These are phyloP conservation scores for Leptomonas pyrrhocoris DNA, from an alignment of 208 protist species.

Conservation along the genomic window DNA sequence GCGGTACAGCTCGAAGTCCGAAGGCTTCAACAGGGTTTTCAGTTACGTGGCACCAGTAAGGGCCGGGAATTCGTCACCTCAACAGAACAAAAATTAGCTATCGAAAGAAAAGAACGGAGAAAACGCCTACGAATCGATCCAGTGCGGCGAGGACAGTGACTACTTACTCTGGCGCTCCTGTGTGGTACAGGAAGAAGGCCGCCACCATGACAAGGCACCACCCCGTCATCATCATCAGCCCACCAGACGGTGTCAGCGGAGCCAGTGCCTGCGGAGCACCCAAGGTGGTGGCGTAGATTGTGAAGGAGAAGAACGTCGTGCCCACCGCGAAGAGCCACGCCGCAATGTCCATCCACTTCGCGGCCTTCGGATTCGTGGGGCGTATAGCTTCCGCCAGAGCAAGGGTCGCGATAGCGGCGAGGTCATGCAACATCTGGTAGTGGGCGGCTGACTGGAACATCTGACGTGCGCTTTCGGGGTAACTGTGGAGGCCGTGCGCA, in stretches of 20 bases:
- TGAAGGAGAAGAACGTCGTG: constrained; percentile 35
- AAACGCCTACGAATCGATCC: not conserved
- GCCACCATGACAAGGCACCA: constrained; percentile 19
- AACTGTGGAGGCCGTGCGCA: constrained; percentile 24
- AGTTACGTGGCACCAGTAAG: no score
- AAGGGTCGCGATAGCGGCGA: constrained; percentile 22
- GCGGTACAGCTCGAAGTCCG: no score
- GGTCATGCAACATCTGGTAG: constrained; percentile 40
- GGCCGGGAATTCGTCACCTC: no score
- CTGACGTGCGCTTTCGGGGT: not conserved
- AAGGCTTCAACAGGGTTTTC: no score
- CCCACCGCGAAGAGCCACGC: constrained; percentile 24
- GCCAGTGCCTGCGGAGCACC: constrained; percentile 20
- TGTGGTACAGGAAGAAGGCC: constrained; percentile 6
- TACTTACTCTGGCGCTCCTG: not conserved
- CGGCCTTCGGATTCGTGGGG: constrained; percentile 5
- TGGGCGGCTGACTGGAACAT: constrained; percentile 21
- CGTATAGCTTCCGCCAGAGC: constrained; percentile 2
- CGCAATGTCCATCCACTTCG: constrained; percentile 16
- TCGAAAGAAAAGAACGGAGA: no score
- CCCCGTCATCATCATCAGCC: constrained; percentile 28
- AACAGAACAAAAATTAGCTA: no score
- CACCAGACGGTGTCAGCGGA: constrained; percentile 34
- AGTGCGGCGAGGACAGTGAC: not conserved
- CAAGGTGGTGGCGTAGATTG: constrained; percentile 34